Conservation (phyloP, 257 asterid species). For the Thymus quinquecostatus region DNA sequence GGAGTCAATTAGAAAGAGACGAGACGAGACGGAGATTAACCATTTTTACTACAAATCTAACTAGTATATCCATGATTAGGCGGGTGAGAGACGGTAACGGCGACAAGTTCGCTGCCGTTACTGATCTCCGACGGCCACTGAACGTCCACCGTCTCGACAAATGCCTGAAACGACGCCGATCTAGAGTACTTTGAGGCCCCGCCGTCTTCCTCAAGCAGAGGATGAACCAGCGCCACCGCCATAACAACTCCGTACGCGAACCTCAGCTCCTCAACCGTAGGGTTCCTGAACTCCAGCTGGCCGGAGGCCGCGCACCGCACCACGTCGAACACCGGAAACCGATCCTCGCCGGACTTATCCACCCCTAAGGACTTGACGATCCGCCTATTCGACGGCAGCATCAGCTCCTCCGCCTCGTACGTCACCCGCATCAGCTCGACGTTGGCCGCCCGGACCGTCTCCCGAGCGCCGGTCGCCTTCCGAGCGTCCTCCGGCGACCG, state of each 20-base stretch:
- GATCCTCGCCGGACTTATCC: slow-evolving; percentile 56
- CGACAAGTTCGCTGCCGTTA: slow-evolving; percentile 50
- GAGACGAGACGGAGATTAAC: too few relatives aligned
- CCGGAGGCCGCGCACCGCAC: slow-evolving; percentile 43
- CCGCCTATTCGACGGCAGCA: slow-evolving; percentile 43
- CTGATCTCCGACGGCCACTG: slow-evolving; percentile 53
- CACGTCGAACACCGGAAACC: slow-evolving; percentile 55
- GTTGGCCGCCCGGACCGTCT: slow-evolving; percentile 48
- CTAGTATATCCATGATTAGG: slow-evolving; percentile 35
- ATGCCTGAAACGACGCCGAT: slow-evolving; percentile 40
- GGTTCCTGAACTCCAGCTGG: slow-evolving; percentile 55
- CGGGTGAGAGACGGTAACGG: slow-evolving; percentile 59
- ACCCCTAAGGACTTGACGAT: slow-evolving; percentile 42
- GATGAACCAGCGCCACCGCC: slow-evolving; percentile 52
- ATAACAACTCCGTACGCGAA: slow-evolving; percentile 44
- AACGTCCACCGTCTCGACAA: slow-evolving; percentile 64
- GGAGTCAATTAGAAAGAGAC: too few relatives aligned
- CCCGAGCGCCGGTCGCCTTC: slow-evolving; percentile 51
- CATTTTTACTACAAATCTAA: too few relatives aligned
- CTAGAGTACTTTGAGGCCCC: slow-evolving; percentile 46
- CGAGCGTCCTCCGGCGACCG: slow-evolving; percentile 50
- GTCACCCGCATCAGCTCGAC: slow-evolving; percentile 60
- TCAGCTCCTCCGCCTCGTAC: slow-evolving; percentile 46
- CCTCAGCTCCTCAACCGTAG: slow-evolving; percentile 57
- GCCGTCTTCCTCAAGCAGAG: slow-evolving; percentile 49